Base-by-base conservation (phyloP, 2,329 filamentous ascomycete species). In the Cercospora janseana region DNA sequence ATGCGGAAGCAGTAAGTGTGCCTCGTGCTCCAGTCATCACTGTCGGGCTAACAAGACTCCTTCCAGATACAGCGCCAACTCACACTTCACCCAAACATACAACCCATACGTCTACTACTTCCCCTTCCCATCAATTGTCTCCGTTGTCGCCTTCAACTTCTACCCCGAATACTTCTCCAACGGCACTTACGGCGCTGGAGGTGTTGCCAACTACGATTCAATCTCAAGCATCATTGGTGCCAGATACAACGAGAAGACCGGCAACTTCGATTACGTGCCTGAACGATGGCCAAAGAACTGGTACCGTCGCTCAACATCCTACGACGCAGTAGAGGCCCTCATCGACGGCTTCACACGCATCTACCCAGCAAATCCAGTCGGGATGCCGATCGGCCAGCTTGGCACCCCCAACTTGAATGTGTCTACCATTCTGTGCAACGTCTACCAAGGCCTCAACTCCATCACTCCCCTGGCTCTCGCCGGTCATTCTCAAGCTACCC, bases 361-460 rank as follows among this genome's bases (percentile, higher is more conserved):
- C 51, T 70, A 69, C 41, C 60, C 67, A 6, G 57, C 56, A 16
- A 68, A 68, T 55, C 62, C 64, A 16, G 61, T 69, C 34, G 57
- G 60, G 0, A 66, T 65, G 42, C 54, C 43, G 4, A 55, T 60
- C 29, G 56, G 60, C 4, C 63, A 69, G 40, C 29, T 70, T 23
- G 65, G 65, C 12, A 68, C 63, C 0, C 55, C 59, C 6, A 69
- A 69, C 44, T 50, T 70, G 15, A 66, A 58, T 41, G 49, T 56
- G 21, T 55, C 60, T 32, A 66, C 63, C 10, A 29, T 69, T 6
- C 62, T 69, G 6, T 71, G 67, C 57, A 59, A 68, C 26, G 20
- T 69, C 21, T 69, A 66, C 58, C 60, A 66, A 46, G 67, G 68
- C 12, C 46, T 70, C 45, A 67, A 67, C 56, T 67, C 64, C 21